Evolutionary conservation across 1,139 yeast genomes (phyloP), one percentile per base, ranked within the genome.

Genomic region (Saccharomyces uvarum): DNA sequence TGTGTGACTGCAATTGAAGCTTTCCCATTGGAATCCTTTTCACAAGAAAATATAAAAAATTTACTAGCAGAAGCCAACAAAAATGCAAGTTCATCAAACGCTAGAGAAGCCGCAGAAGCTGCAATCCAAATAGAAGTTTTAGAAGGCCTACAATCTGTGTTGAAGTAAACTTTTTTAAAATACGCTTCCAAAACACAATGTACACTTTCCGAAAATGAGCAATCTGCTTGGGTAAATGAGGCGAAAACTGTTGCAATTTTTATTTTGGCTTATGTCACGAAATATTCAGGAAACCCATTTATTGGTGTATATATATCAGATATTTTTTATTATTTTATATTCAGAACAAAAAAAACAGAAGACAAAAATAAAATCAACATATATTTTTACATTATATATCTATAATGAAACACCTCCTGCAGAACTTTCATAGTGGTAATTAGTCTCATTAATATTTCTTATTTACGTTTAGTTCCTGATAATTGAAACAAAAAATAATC

Each of bases 1-100:
- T 84, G 89, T 71, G 86, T 93, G 75, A 87, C 95, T 72, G 95
- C 97, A 63, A 88, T 90, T 67, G 99, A 93, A 79, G 99, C 98
- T 48, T 89, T 84, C 78, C 88, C 95, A 72, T 81, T 95, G 69
- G 95, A 90, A 61, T 86, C 89, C 66, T 89, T 93, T 75, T 89
- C 93, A 59, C 77, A 84, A 52, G 88, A 85, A 64, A 83, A 89
- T 65, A 85, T 91, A 73, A 87, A 83, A 79, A 71, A 83, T 61
- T 84, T 88, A 73, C 81, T 90, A 70, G 83, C 93, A 59, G 98
- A 93, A 74, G 99, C 99, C 58, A 96, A 89, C 77, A 90, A 89
- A 84, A 88, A 93, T 75, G 84, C 86, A 53, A 71, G 85, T 58
- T 86, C 96, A 56, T 75, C 95, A 55, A 97, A 88, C 66, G 97